Percentiles rank a stretch among this genome's conserved stretches.
phyloP scores from a whole-genome alignment of 1,284 basidiomycete species.

The Apiotrichum brassicae region DNA sequence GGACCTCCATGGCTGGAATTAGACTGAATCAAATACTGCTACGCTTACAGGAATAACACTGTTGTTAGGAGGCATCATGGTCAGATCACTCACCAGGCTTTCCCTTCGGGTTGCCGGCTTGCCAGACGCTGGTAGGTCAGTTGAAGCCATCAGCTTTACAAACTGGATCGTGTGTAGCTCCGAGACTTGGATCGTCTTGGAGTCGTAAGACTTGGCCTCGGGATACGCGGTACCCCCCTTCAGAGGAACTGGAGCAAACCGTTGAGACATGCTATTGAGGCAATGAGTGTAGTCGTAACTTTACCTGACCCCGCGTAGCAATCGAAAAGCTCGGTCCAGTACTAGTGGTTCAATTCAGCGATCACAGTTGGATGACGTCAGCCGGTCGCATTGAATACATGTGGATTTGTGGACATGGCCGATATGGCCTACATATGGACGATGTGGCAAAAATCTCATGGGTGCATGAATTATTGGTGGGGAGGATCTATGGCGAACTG shows the following conservation, averaged over 20 bases:
- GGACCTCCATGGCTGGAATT: slow-evolving; percentile 27
- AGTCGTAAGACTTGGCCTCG: slow-evolving; percentile 51
- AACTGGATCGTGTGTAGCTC: slow-evolving; percentile 73
- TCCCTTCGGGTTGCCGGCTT: slow-evolving; percentile 71
- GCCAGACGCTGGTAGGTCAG: slow-evolving; percentile 58
- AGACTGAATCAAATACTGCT: no score
- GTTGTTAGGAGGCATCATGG: not conserved
- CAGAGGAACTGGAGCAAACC: not conserved
- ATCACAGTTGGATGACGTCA: no score
- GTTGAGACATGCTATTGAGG: not conserved
- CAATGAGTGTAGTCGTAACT: no score
- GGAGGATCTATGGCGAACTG: no score
- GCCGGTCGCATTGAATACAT: no score
- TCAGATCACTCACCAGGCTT: slow-evolving; percentile 64
- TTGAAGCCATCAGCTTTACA: slow-evolving; percentile 28
- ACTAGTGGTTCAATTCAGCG: no score
- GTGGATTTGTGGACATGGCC: no score
- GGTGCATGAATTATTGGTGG: no score
- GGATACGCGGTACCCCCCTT: not conserved
- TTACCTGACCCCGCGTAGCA: no score
- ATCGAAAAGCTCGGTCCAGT: no score
- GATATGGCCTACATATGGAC: no score
- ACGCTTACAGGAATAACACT: not conserved
- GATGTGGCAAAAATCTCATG: no score
- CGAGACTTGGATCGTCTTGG: slow-evolving; percentile 64